These are phyloP conservation scores for Paspalum vaginatum DNA, from an alignment of 176 grass and related monocot genomes.

Conservation along the genomic window DNA sequence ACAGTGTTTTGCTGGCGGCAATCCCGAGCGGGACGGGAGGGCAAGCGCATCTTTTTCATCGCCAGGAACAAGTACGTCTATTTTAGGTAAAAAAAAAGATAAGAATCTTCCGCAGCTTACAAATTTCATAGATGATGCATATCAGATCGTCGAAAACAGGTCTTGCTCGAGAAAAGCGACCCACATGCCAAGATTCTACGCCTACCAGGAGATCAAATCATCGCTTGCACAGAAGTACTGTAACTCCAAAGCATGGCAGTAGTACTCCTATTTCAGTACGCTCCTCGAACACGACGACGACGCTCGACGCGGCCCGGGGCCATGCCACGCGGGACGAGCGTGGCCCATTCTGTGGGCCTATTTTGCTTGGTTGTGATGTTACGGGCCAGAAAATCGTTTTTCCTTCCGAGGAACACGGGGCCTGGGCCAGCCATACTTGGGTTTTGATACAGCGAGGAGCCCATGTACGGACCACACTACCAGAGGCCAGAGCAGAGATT, in stretches of 20 bases:
- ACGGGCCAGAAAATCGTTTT: not conserved
- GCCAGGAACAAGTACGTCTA: not conserved
- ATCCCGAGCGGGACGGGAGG: too few relatives aligned
- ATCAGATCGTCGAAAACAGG: not conserved
- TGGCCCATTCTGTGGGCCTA: not conserved
- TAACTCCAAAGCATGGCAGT: not conserved
- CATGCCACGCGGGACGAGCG: too few relatives aligned
- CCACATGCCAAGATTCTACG: not conserved
- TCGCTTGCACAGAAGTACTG: not conserved
- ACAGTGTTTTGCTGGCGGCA: too few relatives aligned
- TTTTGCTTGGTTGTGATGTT: not conserved
- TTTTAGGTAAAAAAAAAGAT: not conserved
- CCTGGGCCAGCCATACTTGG: not conserved
- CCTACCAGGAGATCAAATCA: conserved; percentile 24
- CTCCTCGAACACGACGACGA: too few relatives aligned
- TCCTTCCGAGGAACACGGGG: not conserved
- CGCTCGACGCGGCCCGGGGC: too few relatives aligned
- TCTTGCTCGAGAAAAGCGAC: not conserved
- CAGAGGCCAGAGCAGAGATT: not conserved
- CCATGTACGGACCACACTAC: not conserved
- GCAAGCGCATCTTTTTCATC: not conserved
- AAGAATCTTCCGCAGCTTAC: not conserved
- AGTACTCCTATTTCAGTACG: too few relatives aligned
- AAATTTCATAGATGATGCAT: not conserved
- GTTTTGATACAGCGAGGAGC: not conserved